Base-by-base conservation (phyloP, 1,284 basidiomycete genomes). In the Irpex sp. region DNA sequence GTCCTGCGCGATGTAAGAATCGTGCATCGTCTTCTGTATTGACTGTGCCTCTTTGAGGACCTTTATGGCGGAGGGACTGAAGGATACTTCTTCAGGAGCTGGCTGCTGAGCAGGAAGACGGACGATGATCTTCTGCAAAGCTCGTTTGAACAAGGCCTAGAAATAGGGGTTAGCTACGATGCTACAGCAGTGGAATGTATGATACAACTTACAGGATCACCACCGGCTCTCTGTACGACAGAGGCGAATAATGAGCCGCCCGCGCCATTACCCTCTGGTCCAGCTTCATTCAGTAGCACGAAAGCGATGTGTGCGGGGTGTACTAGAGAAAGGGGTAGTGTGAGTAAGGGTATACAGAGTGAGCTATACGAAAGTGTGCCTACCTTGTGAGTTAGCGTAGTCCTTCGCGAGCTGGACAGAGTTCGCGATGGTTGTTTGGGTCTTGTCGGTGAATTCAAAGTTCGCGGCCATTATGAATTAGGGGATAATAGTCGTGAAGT, bases 1-100 rank as follows among this genome's bases (percentile, higher is more conserved):
- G 69, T 98, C 96, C 74, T 97, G 92, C 0, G 96, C 95, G 65
- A 98, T 92, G 76, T 91, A 98, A 5, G 91, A 88, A 75, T 98
- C 97, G 73, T 94, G 92, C 90, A 93, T 93, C 7, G 87, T 91
- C 76, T 94, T 94, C 72, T 93, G 91, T 7, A 93, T 78, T 17
- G 80, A 82, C 66, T 94, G 90, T 0, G 95, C 94, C 67, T 93
- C 91, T 19, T 88, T 85, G 31, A 97, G 76, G 53, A 95, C 85
- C 70, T 90, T 89, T 67, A 85, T 72, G 9, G 86, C 74, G 4
- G 84, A 79, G 4, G 84, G 76, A 47, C 89, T 87, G 55, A 95
- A 74, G 1, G 86, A 80, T 9, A 87, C 83, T 50, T 95, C 92
- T 59, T 93, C 89, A 0, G 95, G 95, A 15, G 93, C 81, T 35